Conservation (phyloP, 192 early-diverging fungal genomes). For the Phlyctochytrium arcticum region DNA sequence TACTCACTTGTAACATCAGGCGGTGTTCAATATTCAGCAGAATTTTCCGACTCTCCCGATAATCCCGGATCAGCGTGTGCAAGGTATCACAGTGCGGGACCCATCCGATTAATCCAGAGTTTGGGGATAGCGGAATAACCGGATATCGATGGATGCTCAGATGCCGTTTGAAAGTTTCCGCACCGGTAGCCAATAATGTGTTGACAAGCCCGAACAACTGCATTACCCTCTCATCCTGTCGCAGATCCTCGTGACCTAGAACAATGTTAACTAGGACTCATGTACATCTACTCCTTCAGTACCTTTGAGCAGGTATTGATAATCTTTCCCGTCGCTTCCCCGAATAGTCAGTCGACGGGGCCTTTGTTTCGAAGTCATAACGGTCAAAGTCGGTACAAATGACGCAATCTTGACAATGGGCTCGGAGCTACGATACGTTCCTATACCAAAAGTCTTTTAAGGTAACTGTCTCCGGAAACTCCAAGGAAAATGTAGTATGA, state of each 20-base stretch:
- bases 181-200: slow-evolving; percentile 73
- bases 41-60: slow-evolving; percentile 76
- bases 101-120: slow-evolving; percentile 93
- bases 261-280: slow-evolving; percentile 8
- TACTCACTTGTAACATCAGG: slow-evolving; percentile 70
- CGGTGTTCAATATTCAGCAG: slow-evolving; percentile 86
- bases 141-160: slow-evolving; percentile 86
- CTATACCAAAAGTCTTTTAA: slow-evolving; percentile 7
- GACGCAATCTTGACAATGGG: slow-evolving; percentile 80
- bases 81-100: slow-evolving; percentile 86
- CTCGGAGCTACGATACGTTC: slow-evolving; percentile 80
- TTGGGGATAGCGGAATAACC: slow-evolving; percentile 90
- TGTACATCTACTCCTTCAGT: neutral
- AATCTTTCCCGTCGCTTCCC: slow-evolving; percentile 86
- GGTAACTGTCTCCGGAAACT: neutral
- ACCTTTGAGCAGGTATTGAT: slow-evolving; percentile 90
- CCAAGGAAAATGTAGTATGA: neutral
- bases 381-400: slow-evolving; percentile 78
- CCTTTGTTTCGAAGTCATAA: slow-evolving; percentile 89
- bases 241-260: slow-evolving; percentile 88
- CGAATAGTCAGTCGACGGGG: slow-evolving; percentile 80
- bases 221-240: slow-evolving; percentile 99
- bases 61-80: slow-evolving; percentile 79
- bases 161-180: slow-evolving; percentile 87
- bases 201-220: slow-evolving; percentile 97